Evolutionary conservation across 2,329 filamentous ascomycete genomes (phyloP), one percentile per base, ranked within the genome.

Genomic region (Botrytis fragariae): DNA sequence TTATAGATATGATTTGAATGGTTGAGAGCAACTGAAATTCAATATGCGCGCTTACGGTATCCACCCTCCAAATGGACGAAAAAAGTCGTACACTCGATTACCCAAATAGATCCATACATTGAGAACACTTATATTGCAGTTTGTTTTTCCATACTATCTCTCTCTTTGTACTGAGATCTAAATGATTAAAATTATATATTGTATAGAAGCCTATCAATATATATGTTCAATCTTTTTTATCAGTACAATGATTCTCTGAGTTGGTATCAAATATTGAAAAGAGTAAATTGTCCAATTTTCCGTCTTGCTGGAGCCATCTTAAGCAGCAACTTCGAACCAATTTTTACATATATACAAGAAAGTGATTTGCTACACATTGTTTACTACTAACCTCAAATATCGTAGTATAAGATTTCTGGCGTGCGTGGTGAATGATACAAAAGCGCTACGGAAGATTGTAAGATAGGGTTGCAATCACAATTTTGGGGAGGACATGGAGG

Each of bases 381-480:
- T 29, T 29, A 8, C 51, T 4, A 57, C 51, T 57, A 32, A 16
- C 48, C 48, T 54, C 25, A n/a, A 54, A 54, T 54, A 12, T 25
- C 9, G 32, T 60, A 60, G 59, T 54, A n/a, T 54, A 16, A 54
- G 48, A 51, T 51, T n/a, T 51, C 48, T n/a, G 48, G 48, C 25
- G 48, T n/a, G 35, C 35, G 35, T 61, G 35, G 22, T 16, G 18
- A 35, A 69, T 39, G 29, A 32, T 37, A 51, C 65, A 37, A 44
- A n/a, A 37, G 9, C 35, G 25, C 39, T n/a, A 20, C 22, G 51
- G 35, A 37, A 32, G 20, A 44, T 29, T 69, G 35, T 45, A 9
- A 51, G 25, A 59, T 67, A 67, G 44, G 65, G 44, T 69, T 39
- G 48, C 65, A 42, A 69, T 44, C 51, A 69, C 48, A 22, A 39